Evolutionary conservation across 2,329 filamentous ascomycete genomes (phyloP).

Genomic region (Aspergillus sp.): DNA sequence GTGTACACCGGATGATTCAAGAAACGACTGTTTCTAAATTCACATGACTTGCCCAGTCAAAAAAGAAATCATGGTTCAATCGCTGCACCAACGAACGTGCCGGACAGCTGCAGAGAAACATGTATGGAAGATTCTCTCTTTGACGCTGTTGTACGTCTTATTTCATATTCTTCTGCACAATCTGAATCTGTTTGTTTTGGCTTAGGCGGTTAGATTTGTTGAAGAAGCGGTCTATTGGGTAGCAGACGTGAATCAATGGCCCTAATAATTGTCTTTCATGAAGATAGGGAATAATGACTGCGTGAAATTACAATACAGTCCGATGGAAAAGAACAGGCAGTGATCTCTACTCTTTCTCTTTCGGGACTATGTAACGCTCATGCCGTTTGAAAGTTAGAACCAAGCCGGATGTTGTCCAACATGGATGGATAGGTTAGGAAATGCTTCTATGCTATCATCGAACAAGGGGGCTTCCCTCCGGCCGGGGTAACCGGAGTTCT

Average conservation of each 20-base stretch:
- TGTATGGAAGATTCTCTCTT: constrained; percentile 29
- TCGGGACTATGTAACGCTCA: background rate
- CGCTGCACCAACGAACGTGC: constrained; percentile 14
- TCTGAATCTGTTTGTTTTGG: constrained; percentile 1
- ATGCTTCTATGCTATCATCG: background rate
- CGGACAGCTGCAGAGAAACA: constrained; percentile 25
- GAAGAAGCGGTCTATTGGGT: constrained; percentile 10
- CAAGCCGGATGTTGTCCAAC: constrained; percentile 1
- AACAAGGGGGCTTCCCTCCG: background rate
- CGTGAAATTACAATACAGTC: too few relatives aligned
- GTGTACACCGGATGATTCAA: too few relatives aligned
- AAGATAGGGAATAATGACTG: background rate
- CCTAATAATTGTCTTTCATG: background rate
- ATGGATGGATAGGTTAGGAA: background rate
- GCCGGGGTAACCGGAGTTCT: background rate
- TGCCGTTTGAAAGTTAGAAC: background rate
- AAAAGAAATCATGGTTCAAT: background rate
- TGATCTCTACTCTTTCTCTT: too few relatives aligned
- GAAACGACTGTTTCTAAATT: too few relatives aligned
- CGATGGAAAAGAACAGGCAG: too few relatives aligned
- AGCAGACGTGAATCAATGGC: too few relatives aligned
- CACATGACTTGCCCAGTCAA: background rate
- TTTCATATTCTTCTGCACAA: constrained; percentile 3
- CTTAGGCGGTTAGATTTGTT: constrained; percentile 3
- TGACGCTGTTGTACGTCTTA: constrained; percentile 6